These are phyloP conservation scores for Hymenoscyphus fructigenus DNA, from an alignment of 2,329 filamentous ascomycete species.

Conservation along the genomic window DNA sequence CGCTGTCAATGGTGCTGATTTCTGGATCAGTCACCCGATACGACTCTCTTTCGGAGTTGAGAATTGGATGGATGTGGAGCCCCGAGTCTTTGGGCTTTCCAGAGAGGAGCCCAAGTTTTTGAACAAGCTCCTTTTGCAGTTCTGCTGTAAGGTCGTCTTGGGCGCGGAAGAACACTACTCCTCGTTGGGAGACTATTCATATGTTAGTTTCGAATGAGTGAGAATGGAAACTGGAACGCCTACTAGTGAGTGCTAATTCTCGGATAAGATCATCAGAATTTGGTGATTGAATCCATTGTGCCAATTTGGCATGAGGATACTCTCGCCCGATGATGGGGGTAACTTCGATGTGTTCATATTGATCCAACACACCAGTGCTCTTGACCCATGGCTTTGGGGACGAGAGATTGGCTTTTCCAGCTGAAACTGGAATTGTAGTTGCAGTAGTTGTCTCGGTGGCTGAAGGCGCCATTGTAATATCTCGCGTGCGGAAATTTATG, in stretches of 20 bases:
- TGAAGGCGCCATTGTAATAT: conserved; percentile 23
- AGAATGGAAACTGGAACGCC: conserved; percentile 40
- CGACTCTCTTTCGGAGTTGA: conserved; percentile 52
- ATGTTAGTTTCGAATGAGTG: conserved; percentile 50
- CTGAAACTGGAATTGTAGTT: conserved; percentile 9
- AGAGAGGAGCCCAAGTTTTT: conserved; percentile 55
- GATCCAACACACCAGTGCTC: conserved; percentile 30
- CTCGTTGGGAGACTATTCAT: conserved; percentile 63
- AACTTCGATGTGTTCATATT: conserved; percentile 38
- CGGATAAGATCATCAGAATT: conserved; percentile 49
- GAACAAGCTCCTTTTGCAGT: conserved; percentile 64
- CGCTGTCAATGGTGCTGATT: conserved; percentile 63
- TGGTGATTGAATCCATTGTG: conserved; percentile 47
- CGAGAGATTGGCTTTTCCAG: conserved; percentile 12
- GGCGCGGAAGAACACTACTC: conserved; percentile 68
- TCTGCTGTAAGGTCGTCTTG: conserved; percentile 61
- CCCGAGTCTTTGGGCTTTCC: conserved; percentile 55
- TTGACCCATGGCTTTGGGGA: conserved; percentile 29
- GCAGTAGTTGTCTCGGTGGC: conserved; percentile 21
- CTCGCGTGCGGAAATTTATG: background rate
- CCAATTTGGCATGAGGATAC: conserved; percentile 42
- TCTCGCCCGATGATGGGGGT: conserved; percentile 50
- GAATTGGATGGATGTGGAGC: conserved; percentile 62
- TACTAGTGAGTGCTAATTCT: conserved; percentile 49
- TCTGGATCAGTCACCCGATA: conserved; percentile 49